These are phyloP conservation scores for Talaromyces sp. DNA, from an alignment of 2,329 filamentous ascomycete species.

Conservation along the genomic window DNA sequence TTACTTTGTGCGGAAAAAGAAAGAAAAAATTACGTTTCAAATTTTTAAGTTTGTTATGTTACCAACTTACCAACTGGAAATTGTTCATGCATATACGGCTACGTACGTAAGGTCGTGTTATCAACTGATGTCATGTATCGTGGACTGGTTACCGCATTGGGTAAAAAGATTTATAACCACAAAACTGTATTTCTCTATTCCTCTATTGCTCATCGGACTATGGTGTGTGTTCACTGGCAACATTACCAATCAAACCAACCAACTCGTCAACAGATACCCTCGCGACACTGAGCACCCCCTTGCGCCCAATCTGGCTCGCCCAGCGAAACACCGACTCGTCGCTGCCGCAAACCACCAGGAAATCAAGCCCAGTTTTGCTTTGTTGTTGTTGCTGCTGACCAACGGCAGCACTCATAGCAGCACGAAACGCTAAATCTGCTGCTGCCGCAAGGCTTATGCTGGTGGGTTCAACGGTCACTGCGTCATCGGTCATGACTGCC, in stretches of 20 bases:
- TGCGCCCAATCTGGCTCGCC: conserved; percentile 69
- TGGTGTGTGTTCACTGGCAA: not conserved
- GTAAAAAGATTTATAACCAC: not conserved
- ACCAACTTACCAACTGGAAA: no score
- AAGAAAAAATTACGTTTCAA: no score
- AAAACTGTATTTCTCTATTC: not conserved
- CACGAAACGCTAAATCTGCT: conserved; percentile 62
- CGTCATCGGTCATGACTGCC: conserved; percentile 72
- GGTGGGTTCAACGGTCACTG: conserved; percentile 74
- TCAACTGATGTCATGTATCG: no score
- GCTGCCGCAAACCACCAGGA: conserved; percentile 81
- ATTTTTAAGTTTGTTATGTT: no score
- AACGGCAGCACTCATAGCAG: conserved; percentile 12
- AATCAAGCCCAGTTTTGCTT: conserved; percentile 64
- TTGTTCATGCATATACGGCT: no score
- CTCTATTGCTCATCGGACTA: no score
- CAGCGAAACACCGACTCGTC: conserved; percentile 88
- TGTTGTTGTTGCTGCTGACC: no score
- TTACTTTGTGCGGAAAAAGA: no score
- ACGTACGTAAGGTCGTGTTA: no score
- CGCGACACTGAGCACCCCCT: conserved; percentile 71
- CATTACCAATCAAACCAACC: not conserved
- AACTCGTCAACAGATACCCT: conserved; percentile 40
- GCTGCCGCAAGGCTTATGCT: conserved; percentile 83
- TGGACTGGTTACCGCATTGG: no score